These are phyloP conservation scores for Fusarium bactridioides DNA, from an alignment of 2,329 filamentous ascomycete species.

Conservation along the genomic window DNA sequence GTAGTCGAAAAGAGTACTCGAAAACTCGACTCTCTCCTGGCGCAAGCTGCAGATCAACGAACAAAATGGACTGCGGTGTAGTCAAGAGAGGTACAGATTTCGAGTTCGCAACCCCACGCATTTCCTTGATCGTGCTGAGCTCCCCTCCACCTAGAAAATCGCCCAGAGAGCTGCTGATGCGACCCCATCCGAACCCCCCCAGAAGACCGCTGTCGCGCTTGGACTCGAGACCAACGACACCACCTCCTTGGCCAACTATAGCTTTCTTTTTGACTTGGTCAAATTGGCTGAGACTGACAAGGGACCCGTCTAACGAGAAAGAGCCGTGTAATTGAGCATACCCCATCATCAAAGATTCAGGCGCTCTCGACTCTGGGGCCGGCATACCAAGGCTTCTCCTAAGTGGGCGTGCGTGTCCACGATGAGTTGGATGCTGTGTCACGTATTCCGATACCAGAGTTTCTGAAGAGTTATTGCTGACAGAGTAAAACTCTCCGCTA, in stretches of 20 bases:
- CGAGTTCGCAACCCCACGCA: conserved; percentile 86
- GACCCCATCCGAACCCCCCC: conserved; percentile 86
- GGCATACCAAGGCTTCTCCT: conserved; percentile 57
- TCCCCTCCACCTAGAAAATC: conserved; percentile 87
- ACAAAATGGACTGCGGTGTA: conserved; percentile 93
- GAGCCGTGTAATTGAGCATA: conserved; percentile 94
- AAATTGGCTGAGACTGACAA: conserved; percentile 88
- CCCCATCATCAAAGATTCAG: conserved; percentile 95
- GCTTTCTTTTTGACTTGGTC: conserved; percentile 96
- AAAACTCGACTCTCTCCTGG: conserved; percentile 90
- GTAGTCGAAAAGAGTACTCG: conserved; percentile 85
- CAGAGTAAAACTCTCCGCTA: conserved; percentile 92
- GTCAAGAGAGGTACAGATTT: conserved; percentile 91
- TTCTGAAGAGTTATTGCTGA: conserved; percentile 95
- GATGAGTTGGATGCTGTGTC: conserved; percentile 56
- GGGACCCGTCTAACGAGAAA: conserved; percentile 88
- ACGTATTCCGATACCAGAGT: conserved; percentile 91
- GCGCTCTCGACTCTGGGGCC: conserved; percentile 56
- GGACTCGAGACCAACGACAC: conserved; percentile 81
- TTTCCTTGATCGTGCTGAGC: conserved; percentile 92
- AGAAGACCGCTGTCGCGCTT: conserved; percentile 83
- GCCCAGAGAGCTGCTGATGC: conserved; percentile 85
- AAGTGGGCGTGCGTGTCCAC: conserved; percentile 51
- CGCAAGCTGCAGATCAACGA: conserved; percentile 87
- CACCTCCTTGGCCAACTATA: conserved; percentile 85